phyloP scores from a whole-genome alignment of 371 early-diverging fungal genomes.

The Apophysomyces elegans region DNA sequence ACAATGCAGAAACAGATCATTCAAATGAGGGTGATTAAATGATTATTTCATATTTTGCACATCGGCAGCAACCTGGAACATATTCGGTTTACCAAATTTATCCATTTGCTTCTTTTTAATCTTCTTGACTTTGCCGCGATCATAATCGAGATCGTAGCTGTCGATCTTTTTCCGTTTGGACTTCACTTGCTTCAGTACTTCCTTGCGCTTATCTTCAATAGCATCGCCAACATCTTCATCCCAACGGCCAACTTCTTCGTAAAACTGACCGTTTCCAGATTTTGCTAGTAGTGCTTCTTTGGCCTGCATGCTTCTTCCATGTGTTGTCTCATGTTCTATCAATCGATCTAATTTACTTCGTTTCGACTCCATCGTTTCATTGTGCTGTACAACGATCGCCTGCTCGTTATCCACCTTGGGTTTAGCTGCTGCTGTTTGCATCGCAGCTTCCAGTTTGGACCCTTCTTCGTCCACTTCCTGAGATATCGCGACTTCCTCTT shows the following conservation, averaged over 20 bases:
- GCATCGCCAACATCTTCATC: conserved; percentile 36
- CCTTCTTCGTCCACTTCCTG: conserved; percentile 35
- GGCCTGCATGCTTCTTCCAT: conserved; percentile 50
- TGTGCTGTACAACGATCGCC: conserved; percentile 55
- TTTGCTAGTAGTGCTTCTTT: conserved; percentile 46
- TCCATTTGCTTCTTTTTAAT: conserved; percentile 60
- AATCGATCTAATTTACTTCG: conserved; percentile 56
- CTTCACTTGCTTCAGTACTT: conserved; percentile 49
- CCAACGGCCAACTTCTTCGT: conserved; percentile 55
- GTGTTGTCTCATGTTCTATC: conserved; percentile 49
- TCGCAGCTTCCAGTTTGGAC: conserved; percentile 31
- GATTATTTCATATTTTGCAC: conserved; percentile 17
- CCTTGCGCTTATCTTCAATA: conserved; percentile 39
- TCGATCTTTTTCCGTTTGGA: conserved; percentile 65
- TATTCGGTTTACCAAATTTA: conserved; percentile 44
- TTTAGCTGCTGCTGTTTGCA: conserved; percentile 44
- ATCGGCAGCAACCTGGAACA: conserved; percentile 47
- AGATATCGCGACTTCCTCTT: conserved; percentile 12
- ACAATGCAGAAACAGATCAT: no score
- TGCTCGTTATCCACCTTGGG: conserved; percentile 32
- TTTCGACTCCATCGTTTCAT: conserved; percentile 58
- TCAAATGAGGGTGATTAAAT: no score
- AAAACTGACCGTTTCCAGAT: conserved; percentile 37
- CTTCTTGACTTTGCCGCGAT: conserved; percentile 80
- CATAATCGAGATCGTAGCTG: conserved; percentile 74